Percentiles rank a stretch among this genome's conserved stretches.
These are phyloP conservation scores for Botrytis elliptica DNA, from an alignment of 2,329 filamentous ascomycete species.

Conservation along the genomic window DNA sequence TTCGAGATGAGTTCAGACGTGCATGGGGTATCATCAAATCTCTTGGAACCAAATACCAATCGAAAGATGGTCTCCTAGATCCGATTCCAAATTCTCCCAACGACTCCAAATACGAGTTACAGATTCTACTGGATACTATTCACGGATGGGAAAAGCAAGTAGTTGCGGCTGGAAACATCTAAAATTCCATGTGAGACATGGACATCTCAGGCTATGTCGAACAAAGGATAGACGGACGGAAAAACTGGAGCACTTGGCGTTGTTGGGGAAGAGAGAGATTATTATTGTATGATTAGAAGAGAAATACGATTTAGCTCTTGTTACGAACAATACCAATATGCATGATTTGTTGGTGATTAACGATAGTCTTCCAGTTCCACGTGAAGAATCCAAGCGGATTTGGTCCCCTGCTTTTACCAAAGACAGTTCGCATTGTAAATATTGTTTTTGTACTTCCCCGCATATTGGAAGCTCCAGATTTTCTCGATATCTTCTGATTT, in stretches of 20 bases:
- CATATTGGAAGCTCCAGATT: background rate
- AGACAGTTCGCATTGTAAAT: background rate
- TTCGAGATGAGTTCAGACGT: constrained; percentile 80
- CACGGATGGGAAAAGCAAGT: constrained; percentile 27
- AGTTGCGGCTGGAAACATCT: background rate
- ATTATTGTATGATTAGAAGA: background rate
- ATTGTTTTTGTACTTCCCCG: background rate
- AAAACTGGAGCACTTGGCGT: constrained; percentile 6
- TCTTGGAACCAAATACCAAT: constrained; percentile 43
- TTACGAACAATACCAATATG: background rate
- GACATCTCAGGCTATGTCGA: background rate
- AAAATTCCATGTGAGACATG: background rate
- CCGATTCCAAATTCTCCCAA: constrained; percentile 17
- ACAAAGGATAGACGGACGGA: background rate
- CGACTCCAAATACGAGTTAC: constrained; percentile 26
- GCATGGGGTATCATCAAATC: constrained; percentile 69
- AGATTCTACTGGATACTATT: constrained; percentile 31
- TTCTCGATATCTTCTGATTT: background rate
- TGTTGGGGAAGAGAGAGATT: background rate
- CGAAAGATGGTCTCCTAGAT: constrained; percentile 33
- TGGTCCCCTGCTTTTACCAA: background rate
- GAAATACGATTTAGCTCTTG: background rate
- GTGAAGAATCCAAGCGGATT: constrained; percentile 4
- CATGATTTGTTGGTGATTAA: background rate
- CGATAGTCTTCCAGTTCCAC: background rate